phyloP scores from a whole-genome alignment of 768 basidiomycete genomes.

The Lactarius tabidus region DNA sequence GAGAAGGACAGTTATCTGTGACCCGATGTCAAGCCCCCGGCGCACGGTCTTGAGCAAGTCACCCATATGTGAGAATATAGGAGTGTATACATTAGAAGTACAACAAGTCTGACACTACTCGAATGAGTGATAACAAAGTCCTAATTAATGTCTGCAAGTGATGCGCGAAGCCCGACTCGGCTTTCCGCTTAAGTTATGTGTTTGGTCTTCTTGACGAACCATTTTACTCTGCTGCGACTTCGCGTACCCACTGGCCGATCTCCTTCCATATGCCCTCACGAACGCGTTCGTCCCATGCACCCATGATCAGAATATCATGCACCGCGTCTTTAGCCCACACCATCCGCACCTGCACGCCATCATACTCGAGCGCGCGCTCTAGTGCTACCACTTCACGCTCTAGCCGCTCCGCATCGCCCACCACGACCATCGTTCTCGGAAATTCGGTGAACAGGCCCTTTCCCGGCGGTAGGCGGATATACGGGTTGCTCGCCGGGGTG shows the following conservation, averaged over 20 bases:
- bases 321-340: constrained; percentile 26
- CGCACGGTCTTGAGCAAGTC: background rate
- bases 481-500: constrained; percentile 27
- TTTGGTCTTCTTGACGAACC: background rate
- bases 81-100: background rate
- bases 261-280: constrained; percentile 25
- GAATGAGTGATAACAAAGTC: background rate
- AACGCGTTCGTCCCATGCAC: constrained; percentile 23
- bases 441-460: constrained; percentile 44
- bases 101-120: background rate
- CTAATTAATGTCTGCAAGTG: background rate
- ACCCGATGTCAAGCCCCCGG: background rate
- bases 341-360: constrained; percentile 27
- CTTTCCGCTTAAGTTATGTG: background rate
- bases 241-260: constrained; percentile 21
- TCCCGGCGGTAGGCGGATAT: constrained; percentile 33
- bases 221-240: constrained; percentile 9
- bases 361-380: constrained; percentile 22
- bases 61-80: background rate
- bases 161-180: background rate
- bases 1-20: background rate
- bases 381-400: constrained; percentile 42
- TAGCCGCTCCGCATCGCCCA: constrained; percentile 50
- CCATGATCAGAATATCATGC: constrained; percentile 26
- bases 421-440: constrained; percentile 42